phyloP scores from a whole-genome alignment of 2,329 filamentous ascomycete species.

The Calonectria ilicicola region DNA sequence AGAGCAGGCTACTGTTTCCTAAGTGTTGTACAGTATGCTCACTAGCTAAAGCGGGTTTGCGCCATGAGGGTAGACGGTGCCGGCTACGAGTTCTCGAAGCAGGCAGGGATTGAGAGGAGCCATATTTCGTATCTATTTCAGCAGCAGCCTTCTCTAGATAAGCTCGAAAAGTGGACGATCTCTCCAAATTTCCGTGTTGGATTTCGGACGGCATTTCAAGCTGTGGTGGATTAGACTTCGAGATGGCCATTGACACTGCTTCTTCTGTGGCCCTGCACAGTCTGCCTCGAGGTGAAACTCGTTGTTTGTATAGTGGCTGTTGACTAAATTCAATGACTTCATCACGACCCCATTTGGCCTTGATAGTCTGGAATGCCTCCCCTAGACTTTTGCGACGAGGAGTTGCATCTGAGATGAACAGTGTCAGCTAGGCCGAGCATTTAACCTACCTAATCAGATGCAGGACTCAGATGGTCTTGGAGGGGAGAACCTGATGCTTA shows the following conservation, averaged over 20 bases:
- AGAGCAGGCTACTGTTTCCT: background rate
- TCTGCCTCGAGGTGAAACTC: background rate
- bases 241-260: background rate
- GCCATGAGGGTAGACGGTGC: background rate
- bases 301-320: background rate
- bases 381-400: constrained; percentile 45
- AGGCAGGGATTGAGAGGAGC: constrained; percentile 11
- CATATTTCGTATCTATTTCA: constrained; percentile 46
- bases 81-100: background rate
- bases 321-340: constrained; percentile 13
- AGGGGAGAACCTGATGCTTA: background rate
- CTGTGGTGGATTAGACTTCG: constrained; percentile 37
- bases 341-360: constrained; percentile 41
- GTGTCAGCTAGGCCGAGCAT: background rate
- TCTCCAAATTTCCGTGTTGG: constrained; percentile 35
- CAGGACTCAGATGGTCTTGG: background rate
- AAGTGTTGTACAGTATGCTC: background rate
- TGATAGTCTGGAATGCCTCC: constrained; percentile 45
- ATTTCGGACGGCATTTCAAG: constrained; percentile 45
- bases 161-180: constrained; percentile 45
- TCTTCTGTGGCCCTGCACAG: background rate
- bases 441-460: background rate
- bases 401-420: background rate
- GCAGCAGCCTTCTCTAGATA: constrained; percentile 46
- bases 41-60: background rate